Percentiles rank a stretch among this genome's conserved stretches.
Conservation (phyloP, 805 yeast species). For the Myxozyma udenii region DNA sequence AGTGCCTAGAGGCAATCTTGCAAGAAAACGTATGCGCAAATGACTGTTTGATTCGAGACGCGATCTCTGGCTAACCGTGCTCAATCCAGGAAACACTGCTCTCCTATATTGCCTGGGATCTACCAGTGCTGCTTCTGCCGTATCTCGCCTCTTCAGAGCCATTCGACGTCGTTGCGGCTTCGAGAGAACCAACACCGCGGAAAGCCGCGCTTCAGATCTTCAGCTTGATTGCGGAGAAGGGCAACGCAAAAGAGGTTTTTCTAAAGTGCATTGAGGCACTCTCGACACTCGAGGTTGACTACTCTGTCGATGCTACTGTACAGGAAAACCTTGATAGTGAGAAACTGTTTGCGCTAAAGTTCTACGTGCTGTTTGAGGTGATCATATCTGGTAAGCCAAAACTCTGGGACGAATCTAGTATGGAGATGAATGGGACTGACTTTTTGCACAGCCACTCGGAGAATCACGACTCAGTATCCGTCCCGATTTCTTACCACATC, state of each 20-base stretch:
- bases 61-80: not conserved
- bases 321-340: conserved; percentile 25
- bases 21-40: too few relatives aligned
- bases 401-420: not conserved
- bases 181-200: conserved; percentile 35
- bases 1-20: conserved; percentile 46
- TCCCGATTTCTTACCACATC: conserved; percentile 74
- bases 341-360: conserved; percentile 49
- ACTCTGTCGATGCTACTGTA: conserved; percentile 30
- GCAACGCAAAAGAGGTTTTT: conserved; percentile 78
- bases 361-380: conserved; percentile 67
- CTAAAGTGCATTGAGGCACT: conserved; percentile 68
- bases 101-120: conserved; percentile 83
- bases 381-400: conserved; percentile 42
- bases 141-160: conserved; percentile 43
- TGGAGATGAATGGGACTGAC: not conserved
- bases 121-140: conserved; percentile 64
- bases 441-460: conserved; percentile 36
- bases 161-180: conserved; percentile 18
- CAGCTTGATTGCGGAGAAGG: conserved; percentile 60
- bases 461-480: conserved; percentile 69
- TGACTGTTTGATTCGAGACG: conserved; percentile 9
- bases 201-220: conserved; percentile 49
- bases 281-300: conserved; percentile 38
- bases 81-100: conserved; percentile 48